These are phyloP conservation scores for Daldinia vernicosa DNA, from an alignment of 495 filamentous ascomycete genomes.

Conservation along the genomic window DNA sequence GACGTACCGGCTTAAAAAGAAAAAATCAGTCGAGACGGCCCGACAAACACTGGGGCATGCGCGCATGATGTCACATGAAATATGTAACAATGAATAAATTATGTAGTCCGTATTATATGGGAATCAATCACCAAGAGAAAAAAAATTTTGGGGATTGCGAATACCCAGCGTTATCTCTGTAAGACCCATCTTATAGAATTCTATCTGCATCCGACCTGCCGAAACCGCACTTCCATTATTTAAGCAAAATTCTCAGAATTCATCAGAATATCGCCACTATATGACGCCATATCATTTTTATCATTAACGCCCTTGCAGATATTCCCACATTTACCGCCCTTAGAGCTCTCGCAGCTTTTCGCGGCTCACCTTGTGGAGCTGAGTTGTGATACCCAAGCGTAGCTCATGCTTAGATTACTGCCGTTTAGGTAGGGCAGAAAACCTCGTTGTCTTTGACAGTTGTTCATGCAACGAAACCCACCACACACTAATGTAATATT, in stretches of 20 bases:
- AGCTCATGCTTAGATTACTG: not conserved
- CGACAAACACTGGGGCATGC: conserved; percentile 2
- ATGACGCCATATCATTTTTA: conserved; percentile 6
- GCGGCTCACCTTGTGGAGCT: not conserved
- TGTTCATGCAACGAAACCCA: conserved; percentile 1
- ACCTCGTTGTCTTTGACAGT: not conserved
- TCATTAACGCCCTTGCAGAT: not conserved
- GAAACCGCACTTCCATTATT: conserved; percentile 3
- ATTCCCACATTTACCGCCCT: not conserved
- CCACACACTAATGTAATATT: not conserved
- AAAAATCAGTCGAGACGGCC: not conserved
- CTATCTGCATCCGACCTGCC: not conserved
- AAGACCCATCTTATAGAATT: conserved; percentile 4
- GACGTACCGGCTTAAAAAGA: not conserved
- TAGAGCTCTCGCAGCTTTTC: not conserved
- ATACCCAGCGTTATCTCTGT: not conserved
- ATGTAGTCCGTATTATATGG: not conserved
- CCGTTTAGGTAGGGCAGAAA: not conserved
- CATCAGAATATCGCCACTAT: not conserved
- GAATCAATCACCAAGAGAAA: not conserved
- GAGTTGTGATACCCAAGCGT: not conserved
- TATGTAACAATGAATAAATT: not conserved
- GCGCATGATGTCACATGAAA: conserved; percentile 6
- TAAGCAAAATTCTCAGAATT: not conserved
- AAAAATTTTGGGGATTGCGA: not conserved